Base-by-base conservation (phyloP, 2,329 filamentous ascomycete genomes). In the Zymoseptoria pseudotritici region DNA sequence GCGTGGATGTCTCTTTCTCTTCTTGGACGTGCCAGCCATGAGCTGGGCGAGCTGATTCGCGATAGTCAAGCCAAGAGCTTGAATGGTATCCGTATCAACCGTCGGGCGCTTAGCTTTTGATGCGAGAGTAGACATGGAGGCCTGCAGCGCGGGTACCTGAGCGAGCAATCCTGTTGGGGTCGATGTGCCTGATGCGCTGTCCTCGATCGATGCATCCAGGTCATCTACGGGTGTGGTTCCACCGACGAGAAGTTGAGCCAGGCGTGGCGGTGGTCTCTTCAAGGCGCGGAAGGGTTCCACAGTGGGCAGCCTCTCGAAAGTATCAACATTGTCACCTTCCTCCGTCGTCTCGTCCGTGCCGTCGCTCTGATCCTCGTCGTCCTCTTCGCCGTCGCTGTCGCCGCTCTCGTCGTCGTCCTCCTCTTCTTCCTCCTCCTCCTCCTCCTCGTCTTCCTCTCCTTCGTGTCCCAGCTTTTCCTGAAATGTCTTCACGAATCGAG, bases 381-480 rank as follows among this genome's bases (percentile, higher is more conserved):
- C 61, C 31, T 61, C 64, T 20, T 62, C 57, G 21, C 61, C 60
- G 22, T 63, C 57, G 21, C 61, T 59, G 22, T 63, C 61, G 11
- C 71, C 70, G 20, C 69, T 64, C 5, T 73, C 72, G 21, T 67
- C 62, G 50, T 29, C 74, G 24, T 77, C 75, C 21, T 76, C 71
- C 0, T 75, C 72, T 1, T 72, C 73, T 3, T 61, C 65, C 21
- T 67, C 63, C 22, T 57, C 63, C 19, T 67, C 62, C 19, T 59
- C 61, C 20, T 58, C 61, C 52, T 58, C 59, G 29, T 60, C 61
- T 53, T 56, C 57, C 31, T 67, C 65, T 19, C 63, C 59, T 31
- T 75, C 70, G 3, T 73, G 71, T 20, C 74, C 72, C 19, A 73
- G 66, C 53, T 66, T 66, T 29, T 68, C 66, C 22, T 66, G 66